These are phyloP conservation scores for Heliosperma pusillum DNA, from an alignment of 148 eudicot species.

Conservation along the genomic window DNA sequence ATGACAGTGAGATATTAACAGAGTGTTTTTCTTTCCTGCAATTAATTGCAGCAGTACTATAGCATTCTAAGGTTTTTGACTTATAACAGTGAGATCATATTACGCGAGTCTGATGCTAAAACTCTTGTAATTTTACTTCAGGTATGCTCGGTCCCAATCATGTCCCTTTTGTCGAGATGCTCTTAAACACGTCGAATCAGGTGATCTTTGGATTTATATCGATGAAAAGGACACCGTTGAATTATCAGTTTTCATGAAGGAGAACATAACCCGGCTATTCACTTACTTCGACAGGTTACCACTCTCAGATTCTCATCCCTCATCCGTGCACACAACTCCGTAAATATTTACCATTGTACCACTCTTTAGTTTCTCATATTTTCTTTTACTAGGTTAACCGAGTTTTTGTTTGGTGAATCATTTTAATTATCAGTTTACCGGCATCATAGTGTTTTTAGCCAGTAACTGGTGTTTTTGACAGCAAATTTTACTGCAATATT, in stretches of 20 bases:
- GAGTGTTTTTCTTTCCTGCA: conserved; percentile 1
- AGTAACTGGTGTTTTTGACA: background rate
- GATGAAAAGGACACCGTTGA: conserved; percentile 51
- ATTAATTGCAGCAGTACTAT: background rate
- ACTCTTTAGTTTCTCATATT: conserved; percentile 1
- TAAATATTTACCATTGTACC: conserved; percentile 7
- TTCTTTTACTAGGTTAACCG: background rate
- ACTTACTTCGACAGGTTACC: conserved; percentile 67
- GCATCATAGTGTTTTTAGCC: background rate
- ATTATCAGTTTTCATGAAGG: conserved; percentile 43
- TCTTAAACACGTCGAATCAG: conserved; percentile 58
- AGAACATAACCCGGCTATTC: conserved; percentile 57
- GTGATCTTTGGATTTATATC: conserved; percentile 78
- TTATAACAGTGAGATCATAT: background rate
- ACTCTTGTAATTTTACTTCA: conserved; percentile 24
- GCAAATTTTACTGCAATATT: background rate
- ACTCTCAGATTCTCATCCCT: conserved; percentile 49
- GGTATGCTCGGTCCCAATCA: conserved; percentile 64
- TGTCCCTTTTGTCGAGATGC: conserved; percentile 90
- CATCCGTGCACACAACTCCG: conserved; percentile 15
- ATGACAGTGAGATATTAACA: background rate
- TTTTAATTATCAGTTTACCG: background rate
- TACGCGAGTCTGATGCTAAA: background rate
- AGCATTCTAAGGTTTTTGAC: background rate
- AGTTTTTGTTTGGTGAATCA: background rate